phyloP scores from a whole-genome alignment of 495 filamentous ascomycete species.

The Podospora australis region DNA sequence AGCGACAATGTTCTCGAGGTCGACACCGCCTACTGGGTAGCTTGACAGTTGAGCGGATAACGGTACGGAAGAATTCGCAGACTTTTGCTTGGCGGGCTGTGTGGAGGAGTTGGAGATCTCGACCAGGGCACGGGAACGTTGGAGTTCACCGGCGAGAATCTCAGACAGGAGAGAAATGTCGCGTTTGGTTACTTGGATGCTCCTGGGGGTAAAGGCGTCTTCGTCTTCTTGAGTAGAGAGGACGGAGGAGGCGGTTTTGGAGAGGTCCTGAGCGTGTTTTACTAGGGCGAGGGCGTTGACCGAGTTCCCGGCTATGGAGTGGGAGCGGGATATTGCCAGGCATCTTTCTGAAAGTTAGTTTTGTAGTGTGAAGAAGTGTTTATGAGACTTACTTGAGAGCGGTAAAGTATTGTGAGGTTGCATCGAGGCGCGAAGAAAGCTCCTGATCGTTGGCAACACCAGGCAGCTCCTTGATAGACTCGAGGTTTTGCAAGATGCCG shows the following conservation, averaged over 20 bases:
- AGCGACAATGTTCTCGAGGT: constrained; percentile 72
- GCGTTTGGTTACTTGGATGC: constrained; percentile 54
- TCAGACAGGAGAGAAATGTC: constrained; percentile 52
- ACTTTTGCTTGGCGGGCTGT: constrained; percentile 19
- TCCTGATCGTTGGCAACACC: constrained; percentile 81
- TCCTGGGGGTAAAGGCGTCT: constrained; percentile 25
- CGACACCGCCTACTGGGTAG: constrained; percentile 59
- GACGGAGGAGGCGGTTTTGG: constrained; percentile 31
- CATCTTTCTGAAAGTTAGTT: constrained; percentile 49
- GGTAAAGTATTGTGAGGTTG: constrained; percentile 76
- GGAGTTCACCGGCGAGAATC: constrained; percentile 59
- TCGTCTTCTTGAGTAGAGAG: constrained; percentile 27
- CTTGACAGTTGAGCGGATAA: constrained; percentile 67
- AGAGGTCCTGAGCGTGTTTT: constrained; percentile 57
- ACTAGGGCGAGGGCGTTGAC: constrained; percentile 81
- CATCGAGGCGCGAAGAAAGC: constrained; percentile 69
- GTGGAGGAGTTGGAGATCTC: constrained; percentile 60
- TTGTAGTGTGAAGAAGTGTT: background rate
- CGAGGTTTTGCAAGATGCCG: constrained; percentile 78
- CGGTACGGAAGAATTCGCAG: constrained; percentile 32
- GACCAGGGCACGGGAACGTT: constrained; percentile 74
- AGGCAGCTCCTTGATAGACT: constrained; percentile 81
- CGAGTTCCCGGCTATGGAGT: constrained; percentile 64
- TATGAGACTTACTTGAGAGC: constrained; percentile 63
- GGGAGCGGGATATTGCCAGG: constrained; percentile 77